A percentile compares a stretch with the other conserved stretches of the same genome.
These are phyloP conservation scores for Thalassiosira hispida DNA, from an alignment of 352 stramenopile species.

Conservation along the genomic window DNA sequence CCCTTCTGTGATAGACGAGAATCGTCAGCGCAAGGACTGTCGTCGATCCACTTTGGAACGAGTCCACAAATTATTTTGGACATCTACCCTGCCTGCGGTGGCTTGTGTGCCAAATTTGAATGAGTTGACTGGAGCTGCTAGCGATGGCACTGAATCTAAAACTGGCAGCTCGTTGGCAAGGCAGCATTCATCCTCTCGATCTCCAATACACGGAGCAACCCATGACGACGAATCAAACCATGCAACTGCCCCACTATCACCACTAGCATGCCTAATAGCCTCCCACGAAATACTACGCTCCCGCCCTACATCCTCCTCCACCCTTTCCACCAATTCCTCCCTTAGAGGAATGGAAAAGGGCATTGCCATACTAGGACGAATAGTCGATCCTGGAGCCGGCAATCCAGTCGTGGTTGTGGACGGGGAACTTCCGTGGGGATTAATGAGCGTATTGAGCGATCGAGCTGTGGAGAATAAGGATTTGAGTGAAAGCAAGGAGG, in stretches of 20 bases:
- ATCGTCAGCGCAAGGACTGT: conserved; percentile 30
- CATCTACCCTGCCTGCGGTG: conserved; percentile 39
- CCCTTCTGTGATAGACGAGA: conserved; percentile 23
- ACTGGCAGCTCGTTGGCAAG: background rate
- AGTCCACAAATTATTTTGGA: conserved; percentile 54
- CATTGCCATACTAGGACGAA: conserved; percentile 38
- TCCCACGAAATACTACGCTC: conserved; percentile 52
- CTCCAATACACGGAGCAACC: background rate
- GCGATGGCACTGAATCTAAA: background rate
- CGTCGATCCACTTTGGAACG: conserved; percentile 30
- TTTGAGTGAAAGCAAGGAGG: background rate
- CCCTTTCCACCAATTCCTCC: conserved; percentile 16
- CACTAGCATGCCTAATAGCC: conserved; percentile 48
- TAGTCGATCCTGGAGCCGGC: conserved; percentile 45
- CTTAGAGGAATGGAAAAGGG: conserved; percentile 33
- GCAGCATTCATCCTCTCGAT: background rate
- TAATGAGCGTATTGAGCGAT: conserved; percentile 4
- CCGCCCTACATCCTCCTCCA: conserved; percentile 13
- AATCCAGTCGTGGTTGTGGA: conserved; percentile 33
- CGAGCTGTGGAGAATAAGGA: background rate
- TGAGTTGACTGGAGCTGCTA: background rate
- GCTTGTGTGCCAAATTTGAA: conserved; percentile 6
- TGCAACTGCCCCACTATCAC: conserved; percentile 8
- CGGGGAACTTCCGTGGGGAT: conserved; percentile 27
- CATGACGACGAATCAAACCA: background rate